Conservation (phyloP, 768 basidiomycete species). For the Tricholoma sp. region DNA sequence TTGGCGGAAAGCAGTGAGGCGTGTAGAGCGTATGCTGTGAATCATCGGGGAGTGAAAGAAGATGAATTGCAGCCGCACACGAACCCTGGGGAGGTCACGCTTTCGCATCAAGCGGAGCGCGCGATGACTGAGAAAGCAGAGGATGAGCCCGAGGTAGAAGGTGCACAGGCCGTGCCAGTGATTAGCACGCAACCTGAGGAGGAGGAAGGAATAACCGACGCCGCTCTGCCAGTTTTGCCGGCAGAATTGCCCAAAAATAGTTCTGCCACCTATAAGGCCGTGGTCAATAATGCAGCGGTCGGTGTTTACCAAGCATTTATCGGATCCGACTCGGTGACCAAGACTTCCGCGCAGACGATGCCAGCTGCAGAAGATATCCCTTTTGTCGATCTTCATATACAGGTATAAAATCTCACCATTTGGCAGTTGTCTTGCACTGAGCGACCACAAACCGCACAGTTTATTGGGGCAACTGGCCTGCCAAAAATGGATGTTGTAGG, state of each 20-base stretch:
- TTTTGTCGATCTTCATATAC: slow-evolving; percentile 56
- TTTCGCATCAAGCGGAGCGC: slow-evolving; percentile 30
- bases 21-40: slow-evolving; percentile 61
- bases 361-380: slow-evolving; percentile 34
- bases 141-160: background rate
- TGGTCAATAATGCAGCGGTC: too few relatives aligned
- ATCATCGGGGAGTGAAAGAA: slow-evolving; percentile 50
- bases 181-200: too few relatives aligned
- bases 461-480: slow-evolving; percentile 65
- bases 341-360: slow-evolving; percentile 25
- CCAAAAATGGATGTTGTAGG: slow-evolving; percentile 68
- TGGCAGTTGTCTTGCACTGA: background rate
- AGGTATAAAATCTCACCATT: slow-evolving; percentile 27
- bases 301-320: too few relatives aligned
- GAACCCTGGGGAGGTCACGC: slow-evolving; percentile 46
- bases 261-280: too few relatives aligned
- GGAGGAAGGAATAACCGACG: too few relatives aligned
- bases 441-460: slow-evolving; percentile 31
- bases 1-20: slow-evolving; percentile 57
- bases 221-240: too few relatives aligned
- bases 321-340: slow-evolving; percentile 20
- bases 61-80: slow-evolving; percentile 65
- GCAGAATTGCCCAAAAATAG: too few relatives aligned
- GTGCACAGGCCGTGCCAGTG: too few relatives aligned
- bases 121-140: slow-evolving; percentile 5